A percentile compares a stretch with the other conserved stretches of the same genome.
phyloP scores from a whole-genome alignment of 2,329 filamentous ascomycete genomes.

The Dendrostoma leiphaemia region DNA sequence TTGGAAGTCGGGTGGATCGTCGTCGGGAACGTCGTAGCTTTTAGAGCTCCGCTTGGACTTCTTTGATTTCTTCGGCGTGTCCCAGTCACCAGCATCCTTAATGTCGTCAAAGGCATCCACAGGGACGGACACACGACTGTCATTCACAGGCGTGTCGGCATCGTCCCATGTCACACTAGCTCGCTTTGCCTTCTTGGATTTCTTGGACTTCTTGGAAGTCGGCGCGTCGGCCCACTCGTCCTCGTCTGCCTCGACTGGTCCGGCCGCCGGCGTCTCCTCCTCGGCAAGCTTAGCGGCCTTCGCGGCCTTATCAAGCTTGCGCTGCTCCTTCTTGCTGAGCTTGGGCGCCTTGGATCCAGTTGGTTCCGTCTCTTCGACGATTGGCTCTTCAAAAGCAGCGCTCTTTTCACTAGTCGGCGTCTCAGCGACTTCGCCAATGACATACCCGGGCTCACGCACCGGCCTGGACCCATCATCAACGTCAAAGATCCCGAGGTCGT shows the following conservation, averaged over 20 bases:
- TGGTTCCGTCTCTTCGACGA: constrained; percentile 21
- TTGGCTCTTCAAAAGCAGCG: constrained; percentile 19
- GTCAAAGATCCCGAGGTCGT: constrained; percentile 36
- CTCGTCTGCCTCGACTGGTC: constrained; percentile 7
- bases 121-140: constrained; percentile 28
- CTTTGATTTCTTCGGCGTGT: constrained; percentile 29
- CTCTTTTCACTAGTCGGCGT: constrained; percentile 36
- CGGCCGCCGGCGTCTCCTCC: constrained; percentile 18
- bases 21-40: constrained; percentile 32
- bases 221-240: constrained; percentile 29
- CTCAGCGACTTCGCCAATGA: constrained; percentile 45
- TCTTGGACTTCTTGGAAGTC: constrained; percentile 31
- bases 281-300: constrained; percentile 27
- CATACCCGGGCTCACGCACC: constrained; percentile 38
- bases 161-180: constrained; percentile 19
- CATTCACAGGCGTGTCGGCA: constrained; percentile 23
- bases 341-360: constrained; percentile 25
- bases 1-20: constrained; percentile 35
- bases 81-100: constrained; percentile 30
- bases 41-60: constrained; percentile 30
- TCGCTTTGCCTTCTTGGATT: constrained; percentile 22
- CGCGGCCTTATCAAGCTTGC: constrained; percentile 43
- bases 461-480: constrained; percentile 29
- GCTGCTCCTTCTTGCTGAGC: constrained; percentile 48
- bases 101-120: constrained; percentile 29